Percentiles rank a stretch among this genome's conserved stretches.
These are phyloP conservation scores for Stachybotrys elegans DNA, from an alignment of 2,329 filamentous ascomycete genomes.

Conservation along the genomic window DNA sequence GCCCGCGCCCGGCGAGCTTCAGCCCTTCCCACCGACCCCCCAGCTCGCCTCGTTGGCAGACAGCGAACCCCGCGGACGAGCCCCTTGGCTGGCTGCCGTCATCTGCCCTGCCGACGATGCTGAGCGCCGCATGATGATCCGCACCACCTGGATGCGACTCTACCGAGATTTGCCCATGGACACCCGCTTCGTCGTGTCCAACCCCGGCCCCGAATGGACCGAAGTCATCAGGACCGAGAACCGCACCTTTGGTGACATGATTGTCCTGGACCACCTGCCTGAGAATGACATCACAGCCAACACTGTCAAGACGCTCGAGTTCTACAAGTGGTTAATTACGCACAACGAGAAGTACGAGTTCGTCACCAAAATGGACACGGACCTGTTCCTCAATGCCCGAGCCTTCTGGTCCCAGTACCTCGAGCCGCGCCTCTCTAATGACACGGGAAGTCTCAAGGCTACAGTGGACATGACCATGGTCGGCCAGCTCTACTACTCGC, in stretches of 20 bases:
- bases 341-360: conserved; percentile 19
- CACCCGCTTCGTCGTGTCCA: conserved; percentile 24
- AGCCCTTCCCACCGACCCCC: neutral
- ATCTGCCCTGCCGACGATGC: conserved; percentile 21
- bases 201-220: conserved; percentile 21
- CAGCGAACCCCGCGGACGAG: neutral
- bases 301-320: conserved; percentile 27
- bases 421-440: conserved; percentile 14
- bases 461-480: conserved; percentile 20
- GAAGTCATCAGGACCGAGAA: conserved; percentile 21
- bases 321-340: conserved; percentile 23
- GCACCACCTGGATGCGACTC: conserved; percentile 25
- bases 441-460: conserved; percentile 5
- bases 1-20: neutral
- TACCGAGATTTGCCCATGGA: conserved; percentile 23
- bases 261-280: conserved; percentile 24
- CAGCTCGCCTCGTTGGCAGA: neutral
- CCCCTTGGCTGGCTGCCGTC: conserved; percentile 23
- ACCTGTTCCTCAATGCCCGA: conserved; percentile 25
- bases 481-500: conserved; percentile 23
- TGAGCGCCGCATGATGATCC: conserved; percentile 23
- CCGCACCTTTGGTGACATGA: conserved; percentile 26
- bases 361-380: conserved; percentile 27
- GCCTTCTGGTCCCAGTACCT: conserved; percentile 25
- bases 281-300: conserved; percentile 26